Base-by-base conservation (phyloP, 116 monocot species). In the Phalaenopsis hybrid region DNA sequence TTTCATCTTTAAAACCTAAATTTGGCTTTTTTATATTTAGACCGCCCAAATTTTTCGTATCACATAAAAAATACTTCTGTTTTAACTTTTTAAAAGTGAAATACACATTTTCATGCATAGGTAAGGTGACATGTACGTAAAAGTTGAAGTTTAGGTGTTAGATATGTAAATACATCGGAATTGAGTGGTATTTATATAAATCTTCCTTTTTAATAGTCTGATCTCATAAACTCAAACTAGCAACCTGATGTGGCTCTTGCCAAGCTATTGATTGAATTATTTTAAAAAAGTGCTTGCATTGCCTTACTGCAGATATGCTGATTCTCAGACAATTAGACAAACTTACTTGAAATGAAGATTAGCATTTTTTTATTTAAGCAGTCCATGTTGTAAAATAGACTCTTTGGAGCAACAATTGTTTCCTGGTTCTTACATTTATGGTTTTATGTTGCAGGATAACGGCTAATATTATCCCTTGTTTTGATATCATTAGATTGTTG, bases 401-500 rank as follows among this genome's bases (percentile, higher is more conserved):
- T 75, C 16, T 75, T 45, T 9, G 15, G 51, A 31, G 31, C 50
- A 78, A 55, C 52, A 78, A 78, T 55, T 13, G 15, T 5, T 52
- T 31, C 12, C 48, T 46, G 76, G 34, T 78, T 78, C 15, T 7
- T 33, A 58, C 37, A 34, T 13, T 78, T 55, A 18, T 78, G 37
- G 13, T 75, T 23, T 46, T n/a, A 1, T 45, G 1, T 79, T 70
- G 8, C 80, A 16, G 63, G 43, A 44, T 23, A 55, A 41, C 46
- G n/a, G 46, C 48, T 70, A 48, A 80, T 70, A 46, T 57, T 80
- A 80, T 4, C 28, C 67, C 69, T 59, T 20, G n/a, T 58, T 83
- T 83, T 76, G 34, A 43, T 73, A 57, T 85, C 65, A 31, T 79
- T 67, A 90, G 90, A 88, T 90, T 88, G 85, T 88, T 25, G 90